These are phyloP conservation scores for Byssochlamys sp. DNA, from an alignment of 2,329 filamentous ascomycete species.

Conservation along the genomic window DNA sequence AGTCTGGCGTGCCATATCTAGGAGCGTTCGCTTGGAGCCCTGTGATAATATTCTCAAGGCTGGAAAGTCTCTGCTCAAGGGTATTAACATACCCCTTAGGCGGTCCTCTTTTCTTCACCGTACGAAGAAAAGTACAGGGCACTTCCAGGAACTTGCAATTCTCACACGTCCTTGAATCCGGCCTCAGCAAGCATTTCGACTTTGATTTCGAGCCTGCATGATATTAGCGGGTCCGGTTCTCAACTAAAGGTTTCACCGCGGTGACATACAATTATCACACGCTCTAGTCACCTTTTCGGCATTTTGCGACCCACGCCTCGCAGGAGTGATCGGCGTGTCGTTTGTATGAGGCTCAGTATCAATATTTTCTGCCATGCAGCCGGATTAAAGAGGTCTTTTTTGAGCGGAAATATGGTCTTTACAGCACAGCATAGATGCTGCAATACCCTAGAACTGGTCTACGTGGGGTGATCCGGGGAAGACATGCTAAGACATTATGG, in stretches of 20 bases:
- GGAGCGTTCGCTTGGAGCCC: neutral
- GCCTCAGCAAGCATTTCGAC: slow-evolving; percentile 6
- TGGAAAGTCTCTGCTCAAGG: slow-evolving; percentile 5
- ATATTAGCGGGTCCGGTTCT: neutral
- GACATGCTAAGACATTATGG: neutral
- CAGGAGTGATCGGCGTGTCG: neutral
- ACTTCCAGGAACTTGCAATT: slow-evolving; percentile 6
- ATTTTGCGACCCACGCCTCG: slow-evolving; percentile 4
- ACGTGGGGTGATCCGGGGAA: slow-evolving; percentile 1
- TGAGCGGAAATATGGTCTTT: neutral
- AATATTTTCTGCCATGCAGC: neutral
- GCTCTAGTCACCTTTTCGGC: slow-evolving; percentile 7
- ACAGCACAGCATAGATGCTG: neutral
- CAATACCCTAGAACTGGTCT: neutral
- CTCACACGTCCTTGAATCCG: slow-evolving; percentile 5
- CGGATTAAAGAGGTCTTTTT: neutral
- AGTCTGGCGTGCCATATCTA: neutral
- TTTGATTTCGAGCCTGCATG: slow-evolving; percentile 5
- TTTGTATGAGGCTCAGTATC: neutral
- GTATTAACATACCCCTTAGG: slow-evolving; percentile 7
- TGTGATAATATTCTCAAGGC: slow-evolving; percentile 2
- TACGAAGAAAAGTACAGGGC: slow-evolving; percentile 5
- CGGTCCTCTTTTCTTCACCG: slow-evolving; percentile 6
- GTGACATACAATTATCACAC: slow-evolving; percentile 6
- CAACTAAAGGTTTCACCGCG: neutral